These are phyloP conservation scores for Cercospora zeae-maydis DNA, from an alignment of 2,329 filamentous ascomycete species.

Conservation along the genomic window DNA sequence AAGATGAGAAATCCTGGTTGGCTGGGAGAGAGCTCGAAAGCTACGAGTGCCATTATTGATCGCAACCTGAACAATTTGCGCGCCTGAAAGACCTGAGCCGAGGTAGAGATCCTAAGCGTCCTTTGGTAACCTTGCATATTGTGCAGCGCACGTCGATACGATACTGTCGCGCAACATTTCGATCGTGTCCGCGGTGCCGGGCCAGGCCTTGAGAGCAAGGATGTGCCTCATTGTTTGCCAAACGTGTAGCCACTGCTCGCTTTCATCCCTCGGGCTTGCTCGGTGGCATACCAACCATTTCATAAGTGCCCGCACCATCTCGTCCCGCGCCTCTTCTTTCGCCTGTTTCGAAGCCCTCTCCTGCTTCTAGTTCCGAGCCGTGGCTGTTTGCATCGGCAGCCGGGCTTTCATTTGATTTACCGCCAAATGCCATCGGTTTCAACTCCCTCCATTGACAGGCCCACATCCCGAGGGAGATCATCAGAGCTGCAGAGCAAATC, in stretches of 20 bases:
- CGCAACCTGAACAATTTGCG: not conserved
- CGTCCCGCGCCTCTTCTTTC: slow-evolving; percentile 41
- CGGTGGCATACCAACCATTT: slow-evolving; percentile 46
- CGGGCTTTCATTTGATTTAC: slow-evolving; percentile 40
- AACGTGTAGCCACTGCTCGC: not conserved
- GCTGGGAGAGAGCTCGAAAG: slow-evolving; percentile 36
- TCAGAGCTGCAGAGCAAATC: slow-evolving; percentile 56
- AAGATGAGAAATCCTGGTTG: slow-evolving; percentile 34
- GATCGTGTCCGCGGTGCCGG: not conserved
- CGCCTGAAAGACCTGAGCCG: not conserved
- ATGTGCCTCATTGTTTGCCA: not conserved
- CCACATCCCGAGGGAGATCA: slow-evolving; percentile 77
- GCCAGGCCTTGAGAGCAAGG: not conserved
- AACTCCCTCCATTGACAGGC: slow-evolving; percentile 88
- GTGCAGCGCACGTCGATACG: not conserved
- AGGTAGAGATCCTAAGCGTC: not conserved
- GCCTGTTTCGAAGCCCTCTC: slow-evolving; percentile 40
- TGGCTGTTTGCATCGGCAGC: slow-evolving; percentile 19
- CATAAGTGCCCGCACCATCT: slow-evolving; percentile 48
- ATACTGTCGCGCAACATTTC: not conserved
- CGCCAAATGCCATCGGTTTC: slow-evolving; percentile 81
- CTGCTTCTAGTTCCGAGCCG: slow-evolving; percentile 33
- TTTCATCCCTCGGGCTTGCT: slow-evolving; percentile 20
- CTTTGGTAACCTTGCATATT: not conserved
- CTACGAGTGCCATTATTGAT: slow-evolving; percentile 32